Evolutionary conservation across 345 rosid species (phyloP), one percentile per base, ranked within the genome.

Genomic region (Erodium maritimum): DNA sequence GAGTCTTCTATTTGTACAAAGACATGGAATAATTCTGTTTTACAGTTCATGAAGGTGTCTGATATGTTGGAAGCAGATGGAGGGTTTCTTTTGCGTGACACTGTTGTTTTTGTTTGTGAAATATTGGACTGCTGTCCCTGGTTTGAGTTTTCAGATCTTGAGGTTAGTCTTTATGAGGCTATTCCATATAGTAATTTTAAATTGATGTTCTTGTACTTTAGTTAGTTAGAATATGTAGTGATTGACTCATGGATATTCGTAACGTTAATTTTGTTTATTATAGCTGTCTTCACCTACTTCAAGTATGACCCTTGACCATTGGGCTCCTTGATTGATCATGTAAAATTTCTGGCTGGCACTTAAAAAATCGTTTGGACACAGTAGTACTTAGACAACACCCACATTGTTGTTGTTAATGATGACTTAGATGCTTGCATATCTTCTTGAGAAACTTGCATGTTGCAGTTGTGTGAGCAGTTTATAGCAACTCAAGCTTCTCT

Each of bases 11-110:
- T 94, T 59, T 94, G 96, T 76, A 94, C 99, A 23, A 94, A 94
- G 84, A 94, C 99, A 33, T 94, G 99, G 99, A 94, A 94, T 74
- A 94, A 94, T 69, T 94, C 99, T 23, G 99, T 94, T 67, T 65
- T 94, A 75, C 99, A 94, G 70, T 94, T 90, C 70, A 94, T 94
- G 99, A 90, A 94, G 77, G 99, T 94, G 55, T 82, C 95, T 54
- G 99, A 94, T 81, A 79, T 94, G 99, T 64, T 94, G 81, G 99
- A 94, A 76, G 83, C 87, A 61, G 99, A 94, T 84, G 96, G 89
- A 56, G 99, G 99, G 78, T 94, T 90, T 80, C 96, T 94, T 33
- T 82, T 84, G 75, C 97, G 99, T 59, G 99, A 94, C 73, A 81
- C 96, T 17, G 93, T 94, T 80, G 90, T 87, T 73, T 94, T 94